Conservation (phyloP, 2,329 filamentous ascomycete genomes). For the Paraphoma sp. region DNA sequence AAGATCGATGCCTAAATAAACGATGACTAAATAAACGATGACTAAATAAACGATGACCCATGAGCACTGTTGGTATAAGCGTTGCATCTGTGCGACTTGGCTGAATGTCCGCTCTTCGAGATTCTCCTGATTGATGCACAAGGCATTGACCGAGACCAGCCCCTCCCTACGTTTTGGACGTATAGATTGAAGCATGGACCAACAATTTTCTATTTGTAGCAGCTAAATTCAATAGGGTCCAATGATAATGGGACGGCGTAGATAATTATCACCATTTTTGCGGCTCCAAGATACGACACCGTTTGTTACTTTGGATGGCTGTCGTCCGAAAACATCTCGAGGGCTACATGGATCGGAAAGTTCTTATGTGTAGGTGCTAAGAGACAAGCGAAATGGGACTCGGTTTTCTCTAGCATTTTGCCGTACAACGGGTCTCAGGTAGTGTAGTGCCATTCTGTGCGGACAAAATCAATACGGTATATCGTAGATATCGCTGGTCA, state of each 20-base stretch:
- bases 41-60: too few species aligned
- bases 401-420: background rate
- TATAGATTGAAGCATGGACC: conserved; percentile 25
- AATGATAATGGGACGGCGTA: conserved; percentile 26
- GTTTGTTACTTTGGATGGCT: conserved; percentile 37
- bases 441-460: too few species aligned
- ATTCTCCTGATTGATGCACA: conserved; percentile 6
- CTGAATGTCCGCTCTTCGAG: too few species aligned
- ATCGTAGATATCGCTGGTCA: too few species aligned
- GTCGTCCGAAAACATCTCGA: conserved; percentile 11
- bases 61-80: too few species aligned
- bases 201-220: conserved; percentile 37
- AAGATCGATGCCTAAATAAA: too few species aligned
- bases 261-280: conserved; percentile 29
- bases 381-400: background rate
- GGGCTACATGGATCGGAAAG: conserved; percentile 11
- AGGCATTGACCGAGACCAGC: conserved; percentile 16
- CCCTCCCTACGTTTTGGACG: conserved; percentile 11
- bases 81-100: too few species aligned
- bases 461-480: too few species aligned
- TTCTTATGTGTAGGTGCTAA: background rate
- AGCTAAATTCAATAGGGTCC: conserved; percentile 36
- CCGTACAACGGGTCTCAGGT: too few species aligned
- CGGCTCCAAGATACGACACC: conserved; percentile 39
- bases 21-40: too few species aligned